Conservation (phyloP, 2,329 filamentous ascomycete species). For the Xylariaceae sp. region DNA sequence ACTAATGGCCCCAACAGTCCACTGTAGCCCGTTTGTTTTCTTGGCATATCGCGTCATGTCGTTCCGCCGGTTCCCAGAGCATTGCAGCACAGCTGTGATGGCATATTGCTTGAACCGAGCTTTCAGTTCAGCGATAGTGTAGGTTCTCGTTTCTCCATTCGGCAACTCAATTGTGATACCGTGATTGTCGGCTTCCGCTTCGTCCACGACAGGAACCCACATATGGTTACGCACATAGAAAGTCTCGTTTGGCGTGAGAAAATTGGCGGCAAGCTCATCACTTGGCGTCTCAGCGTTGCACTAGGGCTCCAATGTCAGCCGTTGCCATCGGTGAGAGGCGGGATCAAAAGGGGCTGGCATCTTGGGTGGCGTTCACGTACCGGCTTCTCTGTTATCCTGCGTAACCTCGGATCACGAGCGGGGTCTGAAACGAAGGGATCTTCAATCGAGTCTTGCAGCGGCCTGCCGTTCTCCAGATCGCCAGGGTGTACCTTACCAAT, state of each 20-base stretch:
- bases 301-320: neutral
- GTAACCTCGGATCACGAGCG: slow-evolving; percentile 36
- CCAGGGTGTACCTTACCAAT: slow-evolving; percentile 55
- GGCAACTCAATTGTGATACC: slow-evolving; percentile 38
- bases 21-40: slow-evolving; percentile 42
- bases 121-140: slow-evolving; percentile 39
- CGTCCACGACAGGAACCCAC: slow-evolving; percentile 38
- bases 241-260: slow-evolving; percentile 38
- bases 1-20: slow-evolving; percentile 42
- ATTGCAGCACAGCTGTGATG: slow-evolving; percentile 42
- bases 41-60: slow-evolving; percentile 40
- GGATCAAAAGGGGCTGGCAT: neutral
- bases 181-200: slow-evolving; percentile 31
- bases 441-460: slow-evolving; percentile 49
- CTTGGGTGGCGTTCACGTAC: neutral
- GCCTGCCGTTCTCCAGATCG: slow-evolving; percentile 54
- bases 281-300: slow-evolving; percentile 46
- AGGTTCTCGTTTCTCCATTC: slow-evolving; percentile 36
- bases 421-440: slow-evolving; percentile 48
- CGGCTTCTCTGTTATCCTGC: slow-evolving; percentile 37
- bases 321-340: neutral
- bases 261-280: slow-evolving; percentile 35
- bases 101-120: slow-evolving; percentile 37
- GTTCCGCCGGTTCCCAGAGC: slow-evolving; percentile 42
- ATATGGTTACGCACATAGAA: slow-evolving; percentile 46